Conservation (phyloP, 345 rosid genomes). For the Hirschfeldia incana region DNA sequence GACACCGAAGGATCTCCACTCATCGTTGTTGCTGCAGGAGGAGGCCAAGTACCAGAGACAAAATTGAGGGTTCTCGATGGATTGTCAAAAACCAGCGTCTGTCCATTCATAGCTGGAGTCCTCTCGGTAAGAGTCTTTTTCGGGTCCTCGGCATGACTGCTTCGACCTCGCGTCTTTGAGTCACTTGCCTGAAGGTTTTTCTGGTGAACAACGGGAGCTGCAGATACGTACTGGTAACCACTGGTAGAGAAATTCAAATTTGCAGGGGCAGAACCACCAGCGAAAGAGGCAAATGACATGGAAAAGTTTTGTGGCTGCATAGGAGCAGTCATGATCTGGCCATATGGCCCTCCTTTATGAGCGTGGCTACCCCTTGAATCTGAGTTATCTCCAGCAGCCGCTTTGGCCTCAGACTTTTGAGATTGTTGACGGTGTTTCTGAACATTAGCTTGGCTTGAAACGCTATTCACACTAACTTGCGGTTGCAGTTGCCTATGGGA, state of each 20-base stretch:
- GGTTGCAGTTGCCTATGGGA: slow-evolving; percentile 48
- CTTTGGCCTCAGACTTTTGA: slow-evolving; percentile 45
- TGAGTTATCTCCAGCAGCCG: slow-evolving; percentile 38
- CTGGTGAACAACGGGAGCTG: slow-evolving; percentile 40
- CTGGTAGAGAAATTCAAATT: slow-evolving; percentile 53
- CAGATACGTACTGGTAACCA: slow-evolving; percentile 46
- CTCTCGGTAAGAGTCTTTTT: slow-evolving; percentile 43
- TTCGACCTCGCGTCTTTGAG: slow-evolving; percentile 44
- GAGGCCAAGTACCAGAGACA: slow-evolving; percentile 54
- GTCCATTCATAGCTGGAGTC: slow-evolving; percentile 39
- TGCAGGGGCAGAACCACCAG: slow-evolving; percentile 41
- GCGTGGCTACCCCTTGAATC: slow-evolving; percentile 33
- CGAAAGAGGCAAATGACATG: slow-evolving; percentile 50
- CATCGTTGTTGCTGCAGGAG: slow-evolving; percentile 30
- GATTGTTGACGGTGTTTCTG: slow-evolving; percentile 45
- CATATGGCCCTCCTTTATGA: slow-evolving; percentile 37
- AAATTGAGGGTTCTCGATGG: slow-evolving; percentile 52
- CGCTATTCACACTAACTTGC: slow-evolving; percentile 33
- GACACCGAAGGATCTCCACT: slow-evolving; percentile 34
- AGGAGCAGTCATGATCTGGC: slow-evolving; percentile 44
- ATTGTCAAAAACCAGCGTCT: slow-evolving; percentile 53
- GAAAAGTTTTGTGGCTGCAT: slow-evolving; percentile 51
- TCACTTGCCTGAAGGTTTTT: slow-evolving; percentile 47
- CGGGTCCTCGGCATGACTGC: slow-evolving; percentile 40
- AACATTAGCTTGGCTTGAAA: slow-evolving; percentile 34